Evolutionary conservation across 176 grass and related monocot species (phyloP).

Genomic region (Panicum miliaceum): DNA sequence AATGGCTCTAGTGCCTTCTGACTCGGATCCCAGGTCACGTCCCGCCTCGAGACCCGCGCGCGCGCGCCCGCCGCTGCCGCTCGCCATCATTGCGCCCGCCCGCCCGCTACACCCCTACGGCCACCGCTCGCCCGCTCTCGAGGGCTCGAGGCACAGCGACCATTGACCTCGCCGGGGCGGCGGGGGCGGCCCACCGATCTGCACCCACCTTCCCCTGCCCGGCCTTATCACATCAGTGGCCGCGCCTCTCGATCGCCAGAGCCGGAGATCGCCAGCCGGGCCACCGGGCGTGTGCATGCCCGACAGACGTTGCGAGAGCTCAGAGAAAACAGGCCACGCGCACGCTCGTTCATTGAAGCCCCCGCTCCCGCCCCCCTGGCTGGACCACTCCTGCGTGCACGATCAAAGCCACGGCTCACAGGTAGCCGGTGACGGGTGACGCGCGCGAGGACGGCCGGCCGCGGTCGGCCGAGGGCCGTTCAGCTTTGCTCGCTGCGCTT

Average conservation of each 20-base stretch:
- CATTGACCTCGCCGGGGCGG: background rate
- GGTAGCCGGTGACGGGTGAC: conserved; percentile 1
- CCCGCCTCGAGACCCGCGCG: background rate
- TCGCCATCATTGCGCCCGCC: background rate
- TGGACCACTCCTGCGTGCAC: background rate
- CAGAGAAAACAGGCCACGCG: background rate
- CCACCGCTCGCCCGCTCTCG: background rate
- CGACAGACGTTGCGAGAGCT: background rate
- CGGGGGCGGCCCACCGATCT: background rate
- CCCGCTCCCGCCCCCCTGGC: too few relatives aligned
- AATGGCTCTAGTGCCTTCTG: conserved; percentile 3
- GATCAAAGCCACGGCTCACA: background rate
- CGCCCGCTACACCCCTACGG: background rate
- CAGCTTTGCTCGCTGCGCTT: too few relatives aligned
- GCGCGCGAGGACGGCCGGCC: too few relatives aligned
- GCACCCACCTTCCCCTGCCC: background rate
- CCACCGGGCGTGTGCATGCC: background rate
- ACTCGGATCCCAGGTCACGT: conserved; percentile 11
- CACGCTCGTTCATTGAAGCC: background rate
- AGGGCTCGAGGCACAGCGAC: background rate
- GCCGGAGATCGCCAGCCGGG: background rate
- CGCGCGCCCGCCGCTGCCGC: background rate
- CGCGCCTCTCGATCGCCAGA: conserved; percentile 28
- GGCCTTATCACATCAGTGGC: conserved; percentile 36
- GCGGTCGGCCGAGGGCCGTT: too few relatives aligned